Percentiles rank a stretch among this genome's conserved stretches.
phyloP scores from a whole-genome alignment of 768 basidiomycete genomes.

The Hypsizygus marmoreus region DNA sequence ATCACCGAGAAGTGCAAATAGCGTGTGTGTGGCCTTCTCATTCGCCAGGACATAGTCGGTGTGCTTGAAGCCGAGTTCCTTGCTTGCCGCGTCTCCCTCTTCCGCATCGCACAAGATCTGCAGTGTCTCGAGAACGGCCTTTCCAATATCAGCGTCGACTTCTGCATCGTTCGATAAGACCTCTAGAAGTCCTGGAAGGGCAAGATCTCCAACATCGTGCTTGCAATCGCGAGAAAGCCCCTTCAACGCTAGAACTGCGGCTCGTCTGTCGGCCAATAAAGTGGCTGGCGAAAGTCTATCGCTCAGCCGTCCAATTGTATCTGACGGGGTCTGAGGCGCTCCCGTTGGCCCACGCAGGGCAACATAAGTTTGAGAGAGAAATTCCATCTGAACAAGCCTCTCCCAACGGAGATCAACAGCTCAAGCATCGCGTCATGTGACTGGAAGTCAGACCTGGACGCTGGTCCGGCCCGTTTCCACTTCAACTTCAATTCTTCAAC shows the following conservation, averaged over 20 bases:
- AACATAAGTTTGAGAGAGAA: conserved; percentile 82
- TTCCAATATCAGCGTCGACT: conserved; percentile 89
- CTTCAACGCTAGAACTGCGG: conserved; percentile 91
- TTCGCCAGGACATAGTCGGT: conserved; percentile 78
- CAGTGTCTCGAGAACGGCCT: conserved; percentile 90
- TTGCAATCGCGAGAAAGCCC: conserved; percentile 91
- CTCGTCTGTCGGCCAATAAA: conserved; percentile 87
- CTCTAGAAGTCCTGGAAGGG: conserved; percentile 76
- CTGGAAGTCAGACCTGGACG: too few species aligned
- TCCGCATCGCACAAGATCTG: conserved; percentile 82
- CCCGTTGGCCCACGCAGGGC: conserved; percentile 84
- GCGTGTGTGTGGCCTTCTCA: conserved; percentile 69
- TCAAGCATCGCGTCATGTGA: conserved; percentile 14
- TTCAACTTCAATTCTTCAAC: not conserved
- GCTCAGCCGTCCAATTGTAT: conserved; percentile 85
- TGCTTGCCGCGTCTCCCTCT: conserved; percentile 44
- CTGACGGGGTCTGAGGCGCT: conserved; percentile 78
- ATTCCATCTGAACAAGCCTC: conserved; percentile 63
- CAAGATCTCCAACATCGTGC: conserved; percentile 79
- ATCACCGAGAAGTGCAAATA: conserved; percentile 77
- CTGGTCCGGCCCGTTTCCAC: not conserved
- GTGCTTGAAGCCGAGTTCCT: conserved; percentile 81
- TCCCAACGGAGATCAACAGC: not conserved
- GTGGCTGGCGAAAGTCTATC: conserved; percentile 91
- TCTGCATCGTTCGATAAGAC: conserved; percentile 87